Conservation (phyloP, 805 yeast genomes). For the Danielia reshetovae region DNA sequence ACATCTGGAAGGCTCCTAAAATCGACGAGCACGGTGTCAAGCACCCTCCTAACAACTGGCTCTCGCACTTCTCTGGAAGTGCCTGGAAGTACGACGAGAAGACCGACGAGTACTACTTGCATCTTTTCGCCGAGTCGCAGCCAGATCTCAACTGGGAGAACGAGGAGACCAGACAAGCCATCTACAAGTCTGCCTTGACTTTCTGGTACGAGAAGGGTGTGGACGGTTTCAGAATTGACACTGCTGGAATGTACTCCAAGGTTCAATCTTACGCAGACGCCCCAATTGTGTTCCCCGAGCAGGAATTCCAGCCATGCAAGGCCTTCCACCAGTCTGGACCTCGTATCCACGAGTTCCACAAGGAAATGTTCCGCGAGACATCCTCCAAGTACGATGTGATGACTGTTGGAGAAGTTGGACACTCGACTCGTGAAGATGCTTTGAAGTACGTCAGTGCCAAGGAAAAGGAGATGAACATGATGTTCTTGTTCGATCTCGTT, state of each 20-base stretch:
- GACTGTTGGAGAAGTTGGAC: conserved; percentile 58
- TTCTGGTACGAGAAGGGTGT: conserved; percentile 56
- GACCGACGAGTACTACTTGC: conserved; percentile 53
- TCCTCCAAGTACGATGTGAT: conserved; percentile 46
- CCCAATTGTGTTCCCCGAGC: conserved; percentile 40
- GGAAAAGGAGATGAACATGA: conserved; percentile 38
- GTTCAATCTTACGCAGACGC: conserved; percentile 44
- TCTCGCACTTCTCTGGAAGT: conserved; percentile 47
- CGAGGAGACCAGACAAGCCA: conserved; percentile 32
- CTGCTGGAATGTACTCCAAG: conserved; percentile 52
- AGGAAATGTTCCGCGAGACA: conserved; percentile 43
- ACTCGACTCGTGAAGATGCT: conserved; percentile 37
- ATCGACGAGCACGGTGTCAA: conserved; percentile 47
- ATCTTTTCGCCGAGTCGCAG: conserved; percentile 49
- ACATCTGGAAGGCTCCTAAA: conserved; percentile 51
- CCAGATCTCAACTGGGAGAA: conserved; percentile 65
- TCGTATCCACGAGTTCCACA: conserved; percentile 54
- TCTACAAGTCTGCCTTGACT: conserved; percentile 45
- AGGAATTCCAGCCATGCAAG: conserved; percentile 37
- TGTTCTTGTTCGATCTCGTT: conserved; percentile 33
- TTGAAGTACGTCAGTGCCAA: conserved; percentile 40
- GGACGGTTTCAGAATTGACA: conserved; percentile 58
- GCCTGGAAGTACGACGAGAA: conserved; percentile 56
- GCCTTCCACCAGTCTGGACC: conserved; percentile 43
- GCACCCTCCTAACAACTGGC: conserved; percentile 57